Base-by-base conservation (phyloP, 2,329 filamentous ascomycete species). In the Colletotrichum incanum region DNA sequence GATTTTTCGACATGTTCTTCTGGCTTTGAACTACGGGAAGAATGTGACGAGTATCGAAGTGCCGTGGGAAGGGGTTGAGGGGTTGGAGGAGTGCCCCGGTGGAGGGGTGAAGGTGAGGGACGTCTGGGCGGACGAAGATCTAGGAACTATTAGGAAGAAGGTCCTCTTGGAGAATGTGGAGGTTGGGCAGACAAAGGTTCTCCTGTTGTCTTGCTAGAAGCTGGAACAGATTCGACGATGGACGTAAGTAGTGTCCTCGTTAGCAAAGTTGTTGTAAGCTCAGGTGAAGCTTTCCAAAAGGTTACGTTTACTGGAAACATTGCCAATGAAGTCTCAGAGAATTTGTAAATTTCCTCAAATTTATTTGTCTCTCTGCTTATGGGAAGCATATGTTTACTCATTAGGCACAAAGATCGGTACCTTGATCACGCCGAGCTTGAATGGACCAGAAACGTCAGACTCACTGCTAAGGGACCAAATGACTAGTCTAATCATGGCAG, bases 21-120 rank as follows among this genome's bases (percentile, higher is more conserved):
- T 76, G 18, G 75, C 71, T 23, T 41, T 76, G 20, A 76, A 76
- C 37, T 71, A 73, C 34, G 64, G 68, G 26, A 67, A 60, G 6
- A 65, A 66, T 43, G 70, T 20, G 31, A 28, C 41, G 23, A 43
- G 62, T 23, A 74, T 76, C 20, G 52, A 69, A 16, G 37, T 76
- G n/a, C 28, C 55, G 1, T 65, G 68, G 43, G n/a, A 43, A 18
- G 60, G 52, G 26, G n/a, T 73, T 8, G 43, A 59, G 2, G 49
- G 64, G 12, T 47, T 73, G 16, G 45, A 62, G 12, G 55, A 18
- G 31, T 71, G 56, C 9, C 9, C n/a, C 11, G 56, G 26, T 16
- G 49, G 55, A 34, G 23, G 58, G 1, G 1, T 68, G 2, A 67
- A 31, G 20, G 70, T 67, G 26, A 68, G 20, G 41, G 60, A 60